These are phyloP conservation scores for Penicillium maclennaniae DNA, from an alignment of 495 filamentous ascomycete species.

Conservation along the genomic window DNA sequence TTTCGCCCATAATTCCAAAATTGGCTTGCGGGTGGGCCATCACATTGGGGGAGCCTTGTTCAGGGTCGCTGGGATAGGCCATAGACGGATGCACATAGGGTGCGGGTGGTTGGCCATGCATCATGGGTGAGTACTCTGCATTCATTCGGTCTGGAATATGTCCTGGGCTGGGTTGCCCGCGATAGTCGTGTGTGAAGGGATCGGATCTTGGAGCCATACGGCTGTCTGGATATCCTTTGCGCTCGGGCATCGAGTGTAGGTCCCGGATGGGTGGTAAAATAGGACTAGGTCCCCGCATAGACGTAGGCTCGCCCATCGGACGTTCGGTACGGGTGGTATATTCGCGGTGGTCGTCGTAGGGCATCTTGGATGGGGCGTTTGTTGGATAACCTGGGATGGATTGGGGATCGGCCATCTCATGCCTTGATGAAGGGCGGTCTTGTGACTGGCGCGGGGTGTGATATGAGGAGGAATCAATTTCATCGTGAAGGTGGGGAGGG, in stretches of 20 bases:
- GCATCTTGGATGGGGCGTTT: slow-evolving; percentile 17
- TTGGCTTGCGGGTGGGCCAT: slow-evolving; percentile 37
- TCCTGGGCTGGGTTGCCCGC: slow-evolving; percentile 12
- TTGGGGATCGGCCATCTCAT: slow-evolving; percentile 33
- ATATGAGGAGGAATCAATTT: slow-evolving; percentile 45
- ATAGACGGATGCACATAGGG: slow-evolving; percentile 30
- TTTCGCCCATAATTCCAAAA: slow-evolving; percentile 44
- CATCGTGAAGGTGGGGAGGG: slow-evolving; percentile 45
- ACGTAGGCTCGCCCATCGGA: slow-evolving; percentile 17
- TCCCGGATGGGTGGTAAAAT: slow-evolving; percentile 44
- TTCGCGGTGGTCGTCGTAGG: slow-evolving; percentile 26
- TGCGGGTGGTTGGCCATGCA: slow-evolving; percentile 22
- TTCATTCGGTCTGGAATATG: slow-evolving; percentile 26
- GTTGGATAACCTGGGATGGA: slow-evolving; percentile 25
- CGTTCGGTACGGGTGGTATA: slow-evolving; percentile 23
- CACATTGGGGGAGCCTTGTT: slow-evolving; percentile 29
- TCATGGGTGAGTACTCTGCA: slow-evolving; percentile 29
- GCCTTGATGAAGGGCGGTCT: slow-evolving; percentile 33
- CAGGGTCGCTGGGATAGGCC: slow-evolving; percentile 32
- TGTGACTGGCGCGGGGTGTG: slow-evolving; percentile 32
- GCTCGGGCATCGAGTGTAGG: slow-evolving; percentile 35
- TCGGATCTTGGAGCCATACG: slow-evolving; percentile 31
- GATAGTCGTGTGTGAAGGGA: slow-evolving; percentile 28
- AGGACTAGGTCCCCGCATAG: slow-evolving; percentile 35
- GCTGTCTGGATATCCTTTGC: slow-evolving; percentile 30